Evolutionary conservation across 495 filamentous ascomycete genomes (phyloP).

Genomic region (Neurospora terricola): DNA sequence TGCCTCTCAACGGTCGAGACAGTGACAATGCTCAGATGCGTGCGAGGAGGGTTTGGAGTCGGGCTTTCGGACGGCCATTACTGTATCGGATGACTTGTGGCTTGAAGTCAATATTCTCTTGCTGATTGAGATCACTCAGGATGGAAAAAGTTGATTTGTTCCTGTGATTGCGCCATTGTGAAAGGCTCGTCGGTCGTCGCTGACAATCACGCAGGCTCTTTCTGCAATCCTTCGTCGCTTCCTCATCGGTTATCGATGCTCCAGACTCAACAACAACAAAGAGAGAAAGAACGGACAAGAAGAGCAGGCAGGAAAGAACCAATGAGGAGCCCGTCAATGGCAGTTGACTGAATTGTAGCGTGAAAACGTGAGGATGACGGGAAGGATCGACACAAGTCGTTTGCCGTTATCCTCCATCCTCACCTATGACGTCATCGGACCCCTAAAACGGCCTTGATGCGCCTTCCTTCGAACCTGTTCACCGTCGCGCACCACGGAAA

Average conservation of each 20-base stretch:
- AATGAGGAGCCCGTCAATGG: neutral
- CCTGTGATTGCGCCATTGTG: neutral
- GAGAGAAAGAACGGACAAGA: neutral
- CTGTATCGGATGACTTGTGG: too few relatives aligned
- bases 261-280: neutral
- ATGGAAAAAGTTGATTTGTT: too few relatives aligned
- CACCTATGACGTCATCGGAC: neutral
- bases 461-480: neutral
- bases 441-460: neutral
- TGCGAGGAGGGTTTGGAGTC: too few relatives aligned
- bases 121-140: too few relatives aligned
- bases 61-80: too few relatives aligned
- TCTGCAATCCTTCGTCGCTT: neutral
- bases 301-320: neutral
- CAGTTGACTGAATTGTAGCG: neutral
- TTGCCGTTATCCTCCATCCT: neutral
- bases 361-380: neutral
- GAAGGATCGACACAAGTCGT: neutral
- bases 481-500: neutral
- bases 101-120: neutral
- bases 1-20: neutral
- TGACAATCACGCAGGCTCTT: neutral
- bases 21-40: neutral
- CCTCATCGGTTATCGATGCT: neutral
- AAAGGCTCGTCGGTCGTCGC: neutral